phyloP scores from a whole-genome alignment of 1,139 yeast genomes.

The Candida albicans region DNA sequence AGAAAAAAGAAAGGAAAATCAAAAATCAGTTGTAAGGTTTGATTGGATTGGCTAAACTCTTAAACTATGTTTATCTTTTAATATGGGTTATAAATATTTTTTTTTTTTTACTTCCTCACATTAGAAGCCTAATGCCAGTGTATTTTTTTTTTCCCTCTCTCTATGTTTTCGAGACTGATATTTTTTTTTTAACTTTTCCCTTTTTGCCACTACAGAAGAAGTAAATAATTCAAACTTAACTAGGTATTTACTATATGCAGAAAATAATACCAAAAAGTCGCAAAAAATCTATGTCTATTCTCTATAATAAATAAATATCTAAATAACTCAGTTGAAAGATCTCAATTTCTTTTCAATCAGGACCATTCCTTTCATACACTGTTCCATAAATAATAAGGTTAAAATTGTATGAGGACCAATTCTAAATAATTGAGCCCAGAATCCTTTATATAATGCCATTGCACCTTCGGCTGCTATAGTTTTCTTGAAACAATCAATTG shows the following conservation, averaged over 20 bases:
- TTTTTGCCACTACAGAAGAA: no score
- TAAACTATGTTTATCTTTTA: no score
- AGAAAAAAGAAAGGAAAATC: not conserved
- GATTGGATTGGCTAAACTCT: no score
- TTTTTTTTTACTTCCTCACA: no score
- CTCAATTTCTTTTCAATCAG: conserved; percentile 19
- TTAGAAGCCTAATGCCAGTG: no score
- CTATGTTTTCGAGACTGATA: no score
- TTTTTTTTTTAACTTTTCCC: no score
- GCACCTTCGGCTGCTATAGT: conserved; percentile 84
- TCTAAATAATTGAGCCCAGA: conserved; percentile 87
- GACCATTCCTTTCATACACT: conserved; percentile 65
- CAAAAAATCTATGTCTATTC: not conserved
- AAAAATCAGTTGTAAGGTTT: no score
- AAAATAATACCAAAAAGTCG: not conserved
- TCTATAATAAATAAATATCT: conserved; percentile 2
- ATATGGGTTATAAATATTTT: no score
- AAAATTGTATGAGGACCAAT: conserved; percentile 94
- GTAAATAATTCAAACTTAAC: no score
- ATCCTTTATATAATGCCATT: conserved; percentile 88
- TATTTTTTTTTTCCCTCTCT: no score
- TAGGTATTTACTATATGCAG: no score
- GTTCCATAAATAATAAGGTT: conserved; percentile 93
- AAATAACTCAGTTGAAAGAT: not conserved
- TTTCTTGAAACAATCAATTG: conserved; percentile 83